phyloP scores from a whole-genome alignment of 495 filamentous ascomycete genomes.

The Chaetomium tenue region DNA sequence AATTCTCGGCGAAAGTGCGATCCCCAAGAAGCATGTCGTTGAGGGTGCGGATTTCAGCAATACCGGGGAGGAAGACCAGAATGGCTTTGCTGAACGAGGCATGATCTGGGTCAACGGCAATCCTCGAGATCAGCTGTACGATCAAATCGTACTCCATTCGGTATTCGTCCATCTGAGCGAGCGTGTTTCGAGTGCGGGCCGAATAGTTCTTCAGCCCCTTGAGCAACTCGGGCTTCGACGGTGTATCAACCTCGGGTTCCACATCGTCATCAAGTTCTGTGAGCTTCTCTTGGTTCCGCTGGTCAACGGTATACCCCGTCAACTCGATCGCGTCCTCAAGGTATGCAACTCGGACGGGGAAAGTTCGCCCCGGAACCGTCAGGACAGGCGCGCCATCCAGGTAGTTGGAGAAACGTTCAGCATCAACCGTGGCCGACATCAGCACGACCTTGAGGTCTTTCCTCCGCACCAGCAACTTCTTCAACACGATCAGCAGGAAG shows the following conservation, averaged over 20 bases:
- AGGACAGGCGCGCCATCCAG: slow-evolving; percentile 79
- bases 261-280: slow-evolving; percentile 58
- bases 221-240: slow-evolving; percentile 49
- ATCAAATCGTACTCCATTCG: slow-evolving; percentile 83
- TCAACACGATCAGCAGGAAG: slow-evolving; percentile 86
- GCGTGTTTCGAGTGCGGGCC: slow-evolving; percentile 64
- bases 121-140: slow-evolving; percentile 65
- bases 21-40: slow-evolving; percentile 78
- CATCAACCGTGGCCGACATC: slow-evolving; percentile 96
- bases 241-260: slow-evolving; percentile 47
- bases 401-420: slow-evolving; percentile 85
- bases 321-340: slow-evolving; percentile 87
- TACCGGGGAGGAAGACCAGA: slow-evolving; percentile 89
- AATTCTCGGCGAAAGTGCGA: slow-evolving; percentile 62
- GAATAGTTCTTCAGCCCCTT: slow-evolving; percentile 68
- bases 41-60: slow-evolving; percentile 85
- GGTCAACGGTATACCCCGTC: slow-evolving; percentile 66
- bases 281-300: slow-evolving; percentile 46
- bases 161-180: slow-evolving; percentile 79
- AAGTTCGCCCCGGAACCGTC: slow-evolving; percentile 87
- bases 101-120: slow-evolving; percentile 66
- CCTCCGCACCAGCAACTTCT: slow-evolving; percentile 68
- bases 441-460: slow-evolving; percentile 77
- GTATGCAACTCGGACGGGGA: slow-evolving; percentile 82
- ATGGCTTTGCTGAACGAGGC: slow-evolving; percentile 80